Base-by-base conservation (phyloP, 306 rosid species). In the Ormosia emarginata region DNA sequence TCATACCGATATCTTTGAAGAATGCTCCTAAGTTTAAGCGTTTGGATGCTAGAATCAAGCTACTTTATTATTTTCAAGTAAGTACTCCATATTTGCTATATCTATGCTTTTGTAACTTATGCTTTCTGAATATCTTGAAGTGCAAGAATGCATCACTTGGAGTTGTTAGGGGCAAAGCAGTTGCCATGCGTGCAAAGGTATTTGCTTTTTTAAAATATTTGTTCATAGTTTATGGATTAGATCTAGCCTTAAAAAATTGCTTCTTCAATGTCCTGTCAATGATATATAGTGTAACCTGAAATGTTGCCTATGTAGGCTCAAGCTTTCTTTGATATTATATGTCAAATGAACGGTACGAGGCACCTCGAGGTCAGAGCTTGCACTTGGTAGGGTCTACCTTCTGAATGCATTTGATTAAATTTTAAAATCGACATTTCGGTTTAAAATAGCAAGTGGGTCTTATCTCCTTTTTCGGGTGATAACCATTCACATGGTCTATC, bases 11-110 rank as follows among this genome's bases (percentile, higher is more conserved):
- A 95, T 95, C 98, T n/a, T 80, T 93, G 79, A 95, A 95, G 93
- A 95, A 95, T 72, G 99, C 99, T 74, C 99, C 98, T 49, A 95
- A 93, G 99, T 95, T 95, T 84, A 93, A 93, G 88, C 98, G 99
- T 69, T 88, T 95, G 71, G 99, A 95, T 85, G 98, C 99, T 37
- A 92, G 93, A 86, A 90, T 95, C 77, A 95, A 95, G 98, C 98
- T 95, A 75, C 49, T 50, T 68, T 76, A 41, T 13, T 49, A 24
- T 24, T 63, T 46, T 56, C 59, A n/a, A n/a, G n/a, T 53, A 10
- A 50, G 37, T 43, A 74, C 81, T 71, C 61, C 32, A 8, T 62
- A 4, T 30, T 59, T 57, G 32, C 40, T 40, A 4, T 33, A 4
- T 30, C 2, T 46, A 46, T 75, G 74, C 33, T 44, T 67, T 67